A percentile compares a stretch with the other conserved stretches of the same genome.
Conservation (phyloP, 169 alveolate species). For the Plasmodium malariae region DNA sequence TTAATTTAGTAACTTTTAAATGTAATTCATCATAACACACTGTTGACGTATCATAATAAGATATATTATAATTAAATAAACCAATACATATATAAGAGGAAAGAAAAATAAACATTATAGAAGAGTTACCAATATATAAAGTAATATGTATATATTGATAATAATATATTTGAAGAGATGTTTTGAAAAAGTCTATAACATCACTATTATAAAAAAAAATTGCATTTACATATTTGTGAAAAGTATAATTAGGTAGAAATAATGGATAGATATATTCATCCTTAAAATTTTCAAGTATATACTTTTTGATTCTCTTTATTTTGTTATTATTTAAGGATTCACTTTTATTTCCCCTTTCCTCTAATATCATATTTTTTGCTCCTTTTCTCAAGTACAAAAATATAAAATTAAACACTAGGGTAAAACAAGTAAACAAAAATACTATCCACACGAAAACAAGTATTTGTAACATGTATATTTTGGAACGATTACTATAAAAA, state of each 20-base stretch:
- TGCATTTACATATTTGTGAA: slow-evolving; percentile 30
- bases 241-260: slow-evolving; percentile 25
- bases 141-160: slow-evolving; percentile 42
- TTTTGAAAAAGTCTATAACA: slow-evolving; percentile 42
- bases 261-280: slow-evolving; percentile 12
- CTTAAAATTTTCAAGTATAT: background rate
- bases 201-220: slow-evolving; percentile 44
- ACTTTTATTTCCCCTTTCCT: background rate
- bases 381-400: slow-evolving; percentile 29
- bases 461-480: slow-evolving; percentile 18
- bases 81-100: slow-evolving; percentile 73
- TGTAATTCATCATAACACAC: slow-evolving; percentile 34
- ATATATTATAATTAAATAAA: slow-evolving; percentile 33
- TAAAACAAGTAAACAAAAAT: slow-evolving; percentile 12
- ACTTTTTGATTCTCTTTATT: background rate
- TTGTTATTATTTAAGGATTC: background rate
- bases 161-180: slow-evolving; percentile 46
- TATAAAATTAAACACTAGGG: slow-evolving; percentile 37
- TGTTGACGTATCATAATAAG: slow-evolving; percentile 61
- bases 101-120: slow-evolving; percentile 59
- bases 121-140: slow-evolving; percentile 33
- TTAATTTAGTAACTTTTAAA: slow-evolving; percentile 12
- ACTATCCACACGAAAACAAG: background rate
- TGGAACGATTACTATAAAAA: background rate
- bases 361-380: background rate